Conservation (phyloP, 495 filamentous ascomycete genomes). For the Parathielavia appendiculata region DNA sequence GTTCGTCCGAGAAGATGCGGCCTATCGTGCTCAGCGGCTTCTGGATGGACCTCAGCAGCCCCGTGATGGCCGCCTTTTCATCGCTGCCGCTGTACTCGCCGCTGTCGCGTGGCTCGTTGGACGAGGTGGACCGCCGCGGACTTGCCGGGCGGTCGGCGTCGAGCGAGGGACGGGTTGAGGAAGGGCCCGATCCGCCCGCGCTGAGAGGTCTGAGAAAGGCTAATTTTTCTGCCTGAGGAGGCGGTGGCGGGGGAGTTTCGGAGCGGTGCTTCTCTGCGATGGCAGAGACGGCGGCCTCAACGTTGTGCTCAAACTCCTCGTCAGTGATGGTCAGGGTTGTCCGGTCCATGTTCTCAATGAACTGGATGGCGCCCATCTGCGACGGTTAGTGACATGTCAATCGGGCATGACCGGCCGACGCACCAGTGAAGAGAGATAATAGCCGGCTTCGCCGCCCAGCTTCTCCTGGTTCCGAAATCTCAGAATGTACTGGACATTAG, state of each 20-base stretch:
- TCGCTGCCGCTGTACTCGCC: slow-evolving; percentile 45
- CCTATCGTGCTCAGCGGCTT: slow-evolving; percentile 88
- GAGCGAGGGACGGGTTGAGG: slow-evolving; percentile 38
- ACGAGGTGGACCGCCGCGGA: slow-evolving; percentile 40
- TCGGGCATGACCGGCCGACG: slow-evolving; percentile 20
- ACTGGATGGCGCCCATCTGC: slow-evolving; percentile 91
- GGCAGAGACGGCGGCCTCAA: slow-evolving; percentile 92
- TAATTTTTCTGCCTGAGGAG: slow-evolving; percentile 58
- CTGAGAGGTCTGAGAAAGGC: slow-evolving; percentile 41
- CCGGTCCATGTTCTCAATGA: slow-evolving; percentile 92
- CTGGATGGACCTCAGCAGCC: slow-evolving; percentile 86
- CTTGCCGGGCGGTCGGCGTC: slow-evolving; percentile 42
- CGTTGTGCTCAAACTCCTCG: slow-evolving; percentile 90
- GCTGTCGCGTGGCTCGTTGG: slow-evolving; percentile 37
- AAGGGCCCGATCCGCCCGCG: slow-evolving; percentile 20
- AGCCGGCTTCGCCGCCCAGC: slow-evolving; percentile 90
- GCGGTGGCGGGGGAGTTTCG: slow-evolving; percentile 39
- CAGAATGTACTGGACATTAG: slow-evolving; percentile 96
- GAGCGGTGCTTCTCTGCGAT: slow-evolving; percentile 83
- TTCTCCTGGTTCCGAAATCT: slow-evolving; percentile 97
- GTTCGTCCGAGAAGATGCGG: slow-evolving; percentile 91
- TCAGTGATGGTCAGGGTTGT: slow-evolving; percentile 90
- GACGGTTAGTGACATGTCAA: slow-evolving; percentile 12
- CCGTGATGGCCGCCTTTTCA: slow-evolving; percentile 75
- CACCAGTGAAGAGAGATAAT: slow-evolving; percentile 95